phyloP scores from a whole-genome alignment of 108 stramenopile species.

The Thalassiosira profunda region DNA sequence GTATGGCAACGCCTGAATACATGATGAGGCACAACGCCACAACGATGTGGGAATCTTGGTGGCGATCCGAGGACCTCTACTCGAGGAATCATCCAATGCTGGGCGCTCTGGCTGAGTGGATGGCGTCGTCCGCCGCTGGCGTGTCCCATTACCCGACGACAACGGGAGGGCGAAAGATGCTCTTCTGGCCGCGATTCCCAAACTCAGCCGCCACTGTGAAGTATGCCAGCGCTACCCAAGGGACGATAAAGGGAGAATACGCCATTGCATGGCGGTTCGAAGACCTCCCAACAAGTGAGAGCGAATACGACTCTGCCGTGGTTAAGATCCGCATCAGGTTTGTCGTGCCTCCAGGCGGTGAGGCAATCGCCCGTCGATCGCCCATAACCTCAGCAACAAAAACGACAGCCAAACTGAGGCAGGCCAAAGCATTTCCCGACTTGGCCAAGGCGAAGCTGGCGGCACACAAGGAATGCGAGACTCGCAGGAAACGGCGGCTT shows the following conservation, averaged over 20 bases:
- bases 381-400: slow-evolving; percentile 14
- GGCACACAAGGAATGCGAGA: slow-evolving; percentile 15
- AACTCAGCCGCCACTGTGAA: slow-evolving; percentile 26
- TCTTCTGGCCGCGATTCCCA: slow-evolving; percentile 43
- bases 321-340: slow-evolving; percentile 30
- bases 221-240: slow-evolving; percentile 33
- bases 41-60: slow-evolving; percentile 59
- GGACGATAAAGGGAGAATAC: slow-evolving; percentile 22
- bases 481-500: slow-evolving; percentile 10
- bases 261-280: slow-evolving; percentile 49
- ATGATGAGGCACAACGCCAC: slow-evolving; percentile 58
- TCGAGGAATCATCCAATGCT: slow-evolving; percentile 62
- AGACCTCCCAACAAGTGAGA: slow-evolving; percentile 17
- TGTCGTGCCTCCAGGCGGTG: slow-evolving; percentile 29
- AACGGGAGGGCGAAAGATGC: slow-evolving; percentile 24
- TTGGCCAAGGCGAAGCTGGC: neutral
- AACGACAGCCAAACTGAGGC: slow-evolving; percentile 2
- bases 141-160: slow-evolving; percentile 32
- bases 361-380: slow-evolving; percentile 10
- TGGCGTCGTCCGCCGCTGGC: slow-evolving; percentile 41
- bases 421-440: slow-evolving; percentile 5
- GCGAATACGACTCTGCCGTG: slow-evolving; percentile 20
- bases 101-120: slow-evolving; percentile 52
- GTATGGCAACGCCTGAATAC: slow-evolving; percentile 41
- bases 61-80: slow-evolving; percentile 44